phyloP scores from a whole-genome alignment of 306 rosid species.

The Dicorynia guianensis region DNA sequence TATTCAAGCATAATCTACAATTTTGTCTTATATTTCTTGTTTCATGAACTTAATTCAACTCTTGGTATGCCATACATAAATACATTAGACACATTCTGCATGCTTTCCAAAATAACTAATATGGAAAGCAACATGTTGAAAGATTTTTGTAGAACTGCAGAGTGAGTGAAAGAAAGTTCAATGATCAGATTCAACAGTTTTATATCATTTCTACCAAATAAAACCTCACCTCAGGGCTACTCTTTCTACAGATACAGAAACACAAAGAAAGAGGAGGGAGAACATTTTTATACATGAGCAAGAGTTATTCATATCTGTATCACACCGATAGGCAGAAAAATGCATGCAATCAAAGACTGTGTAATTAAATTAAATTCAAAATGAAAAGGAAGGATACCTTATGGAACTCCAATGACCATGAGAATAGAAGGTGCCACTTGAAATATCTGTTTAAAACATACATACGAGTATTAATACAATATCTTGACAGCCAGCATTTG shows the following conservation, averaged over 20 bases:
- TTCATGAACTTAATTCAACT: constrained; percentile 39
- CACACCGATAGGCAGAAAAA: too few species aligned
- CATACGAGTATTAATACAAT: constrained; percentile 1
- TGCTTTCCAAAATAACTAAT: constrained; percentile 54
- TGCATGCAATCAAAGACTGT: background rate
- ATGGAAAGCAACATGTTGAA: constrained; percentile 62
- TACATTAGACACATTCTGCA: constrained; percentile 34
- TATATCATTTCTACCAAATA: background rate
- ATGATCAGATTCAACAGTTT: background rate
- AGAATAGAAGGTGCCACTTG: constrained; percentile 99
- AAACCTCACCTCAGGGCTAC: background rate
- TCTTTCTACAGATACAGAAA: background rate
- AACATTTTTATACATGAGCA: background rate
- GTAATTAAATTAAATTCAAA: background rate
- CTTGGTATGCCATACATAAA: constrained; percentile 24
- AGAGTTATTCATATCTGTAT: background rate
- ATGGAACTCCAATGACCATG: constrained; percentile 98
- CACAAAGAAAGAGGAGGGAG: background rate
- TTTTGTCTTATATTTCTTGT: constrained; percentile 15
- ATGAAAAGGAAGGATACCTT: constrained; percentile 58
- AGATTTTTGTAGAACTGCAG: constrained; percentile 92
- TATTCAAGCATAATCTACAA: constrained; percentile 27
- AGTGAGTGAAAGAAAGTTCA: background rate
- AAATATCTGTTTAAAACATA: constrained; percentile 78
- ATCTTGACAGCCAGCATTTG: constrained; percentile 4